phyloP scores from a whole-genome alignment of 192 early-diverging fungal species.

The Obelidium mucronatum region DNA sequence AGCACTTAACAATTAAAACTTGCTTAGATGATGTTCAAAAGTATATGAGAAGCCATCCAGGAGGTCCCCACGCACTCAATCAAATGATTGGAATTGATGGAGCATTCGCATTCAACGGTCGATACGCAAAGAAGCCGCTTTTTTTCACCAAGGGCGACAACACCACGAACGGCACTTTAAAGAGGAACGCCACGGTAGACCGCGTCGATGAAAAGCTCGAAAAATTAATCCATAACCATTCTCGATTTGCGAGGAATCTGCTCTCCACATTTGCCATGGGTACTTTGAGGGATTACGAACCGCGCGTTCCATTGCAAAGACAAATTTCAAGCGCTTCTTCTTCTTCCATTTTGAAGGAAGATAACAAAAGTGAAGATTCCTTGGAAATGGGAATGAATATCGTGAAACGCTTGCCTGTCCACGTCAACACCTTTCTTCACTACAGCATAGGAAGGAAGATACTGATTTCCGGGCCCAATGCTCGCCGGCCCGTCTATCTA shows the following conservation, averaged over 20 bases:
- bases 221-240: constrained; percentile 38
- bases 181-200: background rate
- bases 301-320: background rate
- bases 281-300: constrained; percentile 13
- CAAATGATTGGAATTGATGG: constrained; percentile 43
- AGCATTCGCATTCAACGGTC: constrained; percentile 9
- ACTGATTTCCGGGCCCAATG: background rate
- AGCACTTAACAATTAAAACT: background rate
- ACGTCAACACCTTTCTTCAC: constrained; percentile 8
- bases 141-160: background rate
- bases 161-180: background rate
- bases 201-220: constrained; percentile 5
- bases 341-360: background rate
- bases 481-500: constrained; percentile 24
- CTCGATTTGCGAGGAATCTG: constrained; percentile 37
- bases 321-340: background rate
- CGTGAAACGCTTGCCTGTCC: background rate
- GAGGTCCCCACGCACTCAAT: constrained; percentile 32
- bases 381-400: background rate
- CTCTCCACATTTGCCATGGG: constrained; percentile 41
- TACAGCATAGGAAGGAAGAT: constrained; percentile 12
- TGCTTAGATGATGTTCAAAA: constrained; percentile 40
- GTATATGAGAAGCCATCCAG: constrained; percentile 41
- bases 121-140: background rate
- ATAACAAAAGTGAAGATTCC: background rate